Evolutionary conservation across 345 rosid genomes (phyloP).

Genomic region (Brassica cretica): DNA sequence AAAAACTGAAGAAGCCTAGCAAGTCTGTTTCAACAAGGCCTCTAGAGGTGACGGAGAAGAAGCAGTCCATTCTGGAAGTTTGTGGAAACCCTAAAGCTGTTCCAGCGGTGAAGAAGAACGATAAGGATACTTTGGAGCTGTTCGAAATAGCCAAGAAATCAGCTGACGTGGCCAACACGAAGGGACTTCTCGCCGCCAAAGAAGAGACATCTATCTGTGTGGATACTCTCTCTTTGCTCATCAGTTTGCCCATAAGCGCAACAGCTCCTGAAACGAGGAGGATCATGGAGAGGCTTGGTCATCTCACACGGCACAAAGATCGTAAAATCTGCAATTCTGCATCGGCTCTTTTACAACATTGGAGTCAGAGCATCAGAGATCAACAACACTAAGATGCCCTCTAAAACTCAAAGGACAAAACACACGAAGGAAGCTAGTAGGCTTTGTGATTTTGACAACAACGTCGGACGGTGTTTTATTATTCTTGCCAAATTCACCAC

Average conservation of each 20-base stretch:
- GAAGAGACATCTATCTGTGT: not conserved
- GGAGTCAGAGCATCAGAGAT: constrained; percentile 8
- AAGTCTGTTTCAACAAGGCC: not conserved
- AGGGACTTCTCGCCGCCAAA: not conserved
- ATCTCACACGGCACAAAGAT: constrained; percentile 3
- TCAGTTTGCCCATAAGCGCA: not conserved
- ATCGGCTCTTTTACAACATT: not conserved
- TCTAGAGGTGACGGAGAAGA: not conserved
- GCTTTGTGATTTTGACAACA: not conserved
- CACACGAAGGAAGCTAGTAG: not conserved
- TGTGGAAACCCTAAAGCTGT: not conserved
- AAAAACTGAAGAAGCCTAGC: not conserved
- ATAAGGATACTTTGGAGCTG: not conserved
- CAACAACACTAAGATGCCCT: not conserved
- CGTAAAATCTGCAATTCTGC: not conserved
- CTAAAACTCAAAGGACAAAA: not conserved
- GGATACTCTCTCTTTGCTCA: not conserved
- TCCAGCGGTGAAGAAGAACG: not conserved
- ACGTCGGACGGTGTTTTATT: not conserved
- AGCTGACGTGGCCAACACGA: not conserved
- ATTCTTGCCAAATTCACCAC: not conserved
- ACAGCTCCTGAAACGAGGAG: not conserved
- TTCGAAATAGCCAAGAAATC: constrained; percentile 1
- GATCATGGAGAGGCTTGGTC: not conserved
- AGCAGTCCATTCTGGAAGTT: not conserved